Evolutionary conservation across 768 basidiomycete genomes (phyloP).

Genomic region (Tricholoma sp.): DNA sequence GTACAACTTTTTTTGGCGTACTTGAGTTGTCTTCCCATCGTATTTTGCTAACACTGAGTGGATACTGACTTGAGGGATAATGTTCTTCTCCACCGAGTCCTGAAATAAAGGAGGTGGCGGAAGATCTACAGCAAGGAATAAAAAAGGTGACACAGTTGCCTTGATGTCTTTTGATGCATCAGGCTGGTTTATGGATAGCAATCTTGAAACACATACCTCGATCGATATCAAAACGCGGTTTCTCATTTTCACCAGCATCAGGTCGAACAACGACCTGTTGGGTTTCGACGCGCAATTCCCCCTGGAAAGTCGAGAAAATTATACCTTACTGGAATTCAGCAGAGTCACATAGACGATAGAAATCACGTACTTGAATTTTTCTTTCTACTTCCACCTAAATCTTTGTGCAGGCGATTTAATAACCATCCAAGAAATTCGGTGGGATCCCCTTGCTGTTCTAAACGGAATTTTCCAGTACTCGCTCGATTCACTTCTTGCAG

Average conservation of each 20-base stretch:
- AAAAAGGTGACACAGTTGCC: conserved; percentile 79
- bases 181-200: conserved; percentile 1
- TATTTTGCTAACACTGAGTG: conserved; percentile 90
- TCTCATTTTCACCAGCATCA: conserved; percentile 67
- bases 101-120: conserved; percentile 98
- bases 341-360: conserved; percentile 9
- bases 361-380: conserved; percentile 73
- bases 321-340: conserved; percentile 50
- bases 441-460: conserved; percentile 94
- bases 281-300: conserved; percentile 86
- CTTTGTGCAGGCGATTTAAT: conserved; percentile 87
- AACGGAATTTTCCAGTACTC: conserved; percentile 84
- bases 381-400: conserved; percentile 93
- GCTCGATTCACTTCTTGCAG: conserved; percentile 92
- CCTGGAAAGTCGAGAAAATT: conserved; percentile 92
- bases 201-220: conserved; percentile 54
- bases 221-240: conserved; percentile 90
- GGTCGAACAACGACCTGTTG: conserved; percentile 88
- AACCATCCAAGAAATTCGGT: conserved; percentile 96
- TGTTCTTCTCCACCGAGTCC: conserved; percentile 94
- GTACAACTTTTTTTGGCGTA: conserved; percentile 24
- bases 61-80: conserved; percentile 95
- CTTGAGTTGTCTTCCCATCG: conserved; percentile 88
- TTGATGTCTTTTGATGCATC: conserved; percentile 65
- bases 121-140: conserved; percentile 93